Conservation (phyloP, 306 rosid species). For the Cucurbita moschata region DNA sequence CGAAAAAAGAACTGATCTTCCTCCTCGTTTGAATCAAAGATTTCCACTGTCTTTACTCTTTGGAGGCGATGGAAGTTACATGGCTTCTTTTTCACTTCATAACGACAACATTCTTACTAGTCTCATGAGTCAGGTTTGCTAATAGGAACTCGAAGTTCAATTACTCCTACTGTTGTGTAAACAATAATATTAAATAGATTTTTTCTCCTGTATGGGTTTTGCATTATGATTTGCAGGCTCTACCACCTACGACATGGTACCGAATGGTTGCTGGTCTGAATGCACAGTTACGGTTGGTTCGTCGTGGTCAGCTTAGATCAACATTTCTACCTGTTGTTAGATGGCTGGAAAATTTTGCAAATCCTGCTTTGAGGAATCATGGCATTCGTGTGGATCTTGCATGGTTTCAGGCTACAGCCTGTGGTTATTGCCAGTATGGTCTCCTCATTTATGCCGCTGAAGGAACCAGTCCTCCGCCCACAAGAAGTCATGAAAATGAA, state of each 20-base stretch:
- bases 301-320: constrained; percentile 70
- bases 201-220: not conserved
- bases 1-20: constrained; percentile 91
- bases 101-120: constrained; percentile 87
- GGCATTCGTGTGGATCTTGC: constrained; percentile 74
- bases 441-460: constrained; percentile 54
- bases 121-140: constrained; percentile 95
- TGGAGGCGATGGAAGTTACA: constrained; percentile 96
- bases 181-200: not conserved
- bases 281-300: constrained; percentile 87
- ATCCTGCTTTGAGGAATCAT: constrained; percentile 62
- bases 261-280: constrained; percentile 91
- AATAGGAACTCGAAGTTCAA: constrained; percentile 5
- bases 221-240: constrained; percentile 34
- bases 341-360: constrained; percentile 88
- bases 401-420: constrained; percentile 75
- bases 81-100: constrained; percentile 85
- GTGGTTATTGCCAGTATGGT: constrained; percentile 93
- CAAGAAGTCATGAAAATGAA: constrained; percentile 27
- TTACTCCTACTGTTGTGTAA: not conserved
- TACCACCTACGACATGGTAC: constrained; percentile 92
- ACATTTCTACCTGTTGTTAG: constrained; percentile 67
- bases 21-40: constrained; percentile 69
- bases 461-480: constrained; percentile 22
- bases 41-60: constrained; percentile 74